Evolutionary conservation across 169 alveolate genomes (phyloP).

Genomic region (Plasmodium gonderi): DNA sequence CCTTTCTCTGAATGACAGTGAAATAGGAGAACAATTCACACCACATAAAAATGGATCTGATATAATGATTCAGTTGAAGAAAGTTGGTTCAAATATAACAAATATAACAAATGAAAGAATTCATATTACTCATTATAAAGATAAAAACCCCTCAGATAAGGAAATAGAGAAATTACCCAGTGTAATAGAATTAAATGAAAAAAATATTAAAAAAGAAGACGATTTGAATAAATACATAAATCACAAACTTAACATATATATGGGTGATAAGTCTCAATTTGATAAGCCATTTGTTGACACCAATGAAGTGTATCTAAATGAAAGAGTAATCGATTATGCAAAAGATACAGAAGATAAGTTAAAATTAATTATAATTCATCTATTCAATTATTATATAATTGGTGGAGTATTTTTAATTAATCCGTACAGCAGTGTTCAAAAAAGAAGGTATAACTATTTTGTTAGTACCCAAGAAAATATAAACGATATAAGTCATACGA

Average conservation of each 20-base stretch:
- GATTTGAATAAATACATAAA: not conserved
- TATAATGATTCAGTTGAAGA: not conserved
- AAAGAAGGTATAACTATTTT: constrained; percentile 20
- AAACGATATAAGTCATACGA: constrained; percentile 30
- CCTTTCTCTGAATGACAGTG: constrained; percentile 30
- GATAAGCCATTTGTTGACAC: constrained; percentile 41
- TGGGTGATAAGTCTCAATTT: not conserved
- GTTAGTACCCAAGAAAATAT: constrained; percentile 16
- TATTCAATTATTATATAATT: constrained; percentile 41
- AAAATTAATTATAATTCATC: constrained; percentile 20
- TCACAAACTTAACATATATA: not conserved
- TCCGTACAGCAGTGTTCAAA: constrained; percentile 53
- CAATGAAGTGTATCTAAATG: constrained; percentile 37
- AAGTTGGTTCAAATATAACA: not conserved
- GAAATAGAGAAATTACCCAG: not conserved
- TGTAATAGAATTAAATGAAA: not conserved
- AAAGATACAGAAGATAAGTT: not conserved
- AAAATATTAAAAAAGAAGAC: not conserved
- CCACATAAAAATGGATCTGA: not conserved
- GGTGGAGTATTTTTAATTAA: constrained; percentile 46
- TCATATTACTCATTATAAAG: too few species aligned
- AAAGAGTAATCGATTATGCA: not conserved
- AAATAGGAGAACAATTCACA: not conserved
- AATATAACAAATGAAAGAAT: too few species aligned
- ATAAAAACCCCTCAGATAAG: not conserved